Percentiles rank a stretch among this genome's conserved stretches.
Evolutionary conservation across 78 protist species (phyloP).

Genomic region (Dictyostelium intermedium): DNA sequence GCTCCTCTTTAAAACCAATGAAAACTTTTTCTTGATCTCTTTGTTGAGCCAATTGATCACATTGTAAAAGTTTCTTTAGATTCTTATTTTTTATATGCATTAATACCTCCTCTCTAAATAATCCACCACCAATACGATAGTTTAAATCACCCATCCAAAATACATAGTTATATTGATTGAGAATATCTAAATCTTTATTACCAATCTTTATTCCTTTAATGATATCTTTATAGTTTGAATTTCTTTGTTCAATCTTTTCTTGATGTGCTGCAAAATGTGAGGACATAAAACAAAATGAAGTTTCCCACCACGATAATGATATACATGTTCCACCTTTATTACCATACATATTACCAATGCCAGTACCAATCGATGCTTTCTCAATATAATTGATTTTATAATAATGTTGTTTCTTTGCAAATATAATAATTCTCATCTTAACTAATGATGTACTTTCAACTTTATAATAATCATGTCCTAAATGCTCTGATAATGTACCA

Average conservation of each 20-base stretch:
- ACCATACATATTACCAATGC: constrained; percentile 85
- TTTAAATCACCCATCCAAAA: constrained; percentile 95
- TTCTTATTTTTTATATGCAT: not conserved
- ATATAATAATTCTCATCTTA: constrained; percentile 63
- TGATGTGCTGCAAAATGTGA: constrained; percentile 92
- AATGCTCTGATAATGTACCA: constrained; percentile 21
- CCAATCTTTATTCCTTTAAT: constrained; percentile 51
- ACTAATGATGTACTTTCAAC: constrained; percentile 49
- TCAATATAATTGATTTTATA: constrained; percentile 58
- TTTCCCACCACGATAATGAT: constrained; percentile 44
- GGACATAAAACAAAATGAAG: constrained; percentile 84
- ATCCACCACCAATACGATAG: constrained; percentile 88
- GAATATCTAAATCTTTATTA: constrained; percentile 18
- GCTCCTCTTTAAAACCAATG: constrained; percentile 75
- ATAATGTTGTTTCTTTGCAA: constrained; percentile 57
- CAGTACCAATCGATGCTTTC: constrained; percentile 31
- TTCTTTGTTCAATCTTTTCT: constrained; percentile 66
- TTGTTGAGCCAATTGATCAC: constrained; percentile 85
- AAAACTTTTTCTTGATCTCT: constrained; percentile 37
- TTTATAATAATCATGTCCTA: constrained; percentile 58
- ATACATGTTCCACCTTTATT: constrained; percentile 93
- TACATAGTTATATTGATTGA: constrained; percentile 83
- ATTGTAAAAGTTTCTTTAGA: not conserved
- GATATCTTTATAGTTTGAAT: constrained; percentile 81
- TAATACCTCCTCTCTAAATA: constrained; percentile 66